Conservation (phyloP, 2,329 filamentous ascomycete species). For the Gyromitra esculenta region DNA sequence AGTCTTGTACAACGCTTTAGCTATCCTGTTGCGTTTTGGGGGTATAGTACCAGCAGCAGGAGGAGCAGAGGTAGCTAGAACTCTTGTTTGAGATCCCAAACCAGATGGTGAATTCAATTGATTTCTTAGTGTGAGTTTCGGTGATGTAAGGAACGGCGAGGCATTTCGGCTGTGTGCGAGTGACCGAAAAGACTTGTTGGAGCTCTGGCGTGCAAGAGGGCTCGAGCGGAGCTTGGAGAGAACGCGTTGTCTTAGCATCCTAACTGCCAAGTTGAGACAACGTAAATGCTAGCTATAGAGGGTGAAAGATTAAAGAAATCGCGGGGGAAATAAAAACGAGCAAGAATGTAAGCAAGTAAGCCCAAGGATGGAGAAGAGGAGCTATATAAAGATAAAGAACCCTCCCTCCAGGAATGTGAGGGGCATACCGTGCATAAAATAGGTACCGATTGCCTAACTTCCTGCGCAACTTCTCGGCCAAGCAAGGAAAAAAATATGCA, state of each 20-base stretch:
- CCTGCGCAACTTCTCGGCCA: slow-evolving; percentile 5
- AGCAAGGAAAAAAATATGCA: slow-evolving; percentile 8
- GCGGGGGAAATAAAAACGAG: neutral
- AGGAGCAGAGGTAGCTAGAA: slow-evolving; percentile 34
- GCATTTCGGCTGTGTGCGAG: slow-evolving; percentile 19
- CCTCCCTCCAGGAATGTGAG: slow-evolving; percentile 2
- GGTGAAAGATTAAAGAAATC: neutral
- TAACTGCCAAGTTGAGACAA: neutral
- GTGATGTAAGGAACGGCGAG: slow-evolving; percentile 10
- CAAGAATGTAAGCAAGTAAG: neutral
- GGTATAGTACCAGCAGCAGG: neutral
- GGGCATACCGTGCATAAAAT: slow-evolving; percentile 16
- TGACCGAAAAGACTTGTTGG: slow-evolving; percentile 16
- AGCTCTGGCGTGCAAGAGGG: slow-evolving; percentile 20
- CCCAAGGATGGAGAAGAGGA: neutral
- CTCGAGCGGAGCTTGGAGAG: slow-evolving; percentile 30
- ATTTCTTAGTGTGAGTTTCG: neutral
- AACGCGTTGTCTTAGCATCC: slow-evolving; percentile 43
- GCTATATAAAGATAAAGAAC: slow-evolving; percentile 1
- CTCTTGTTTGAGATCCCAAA: slow-evolving; percentile 7
- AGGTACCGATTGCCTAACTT: slow-evolving; percentile 6
- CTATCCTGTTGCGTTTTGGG: slow-evolving; percentile 35
- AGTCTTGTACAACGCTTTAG: slow-evolving; percentile 68
- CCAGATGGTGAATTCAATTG: slow-evolving; percentile 31
- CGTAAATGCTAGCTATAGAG: neutral